Evolutionary conservation across 1,284 basidiomycete genomes (phyloP).

Genomic region (Neonothopanus nambi): DNA sequence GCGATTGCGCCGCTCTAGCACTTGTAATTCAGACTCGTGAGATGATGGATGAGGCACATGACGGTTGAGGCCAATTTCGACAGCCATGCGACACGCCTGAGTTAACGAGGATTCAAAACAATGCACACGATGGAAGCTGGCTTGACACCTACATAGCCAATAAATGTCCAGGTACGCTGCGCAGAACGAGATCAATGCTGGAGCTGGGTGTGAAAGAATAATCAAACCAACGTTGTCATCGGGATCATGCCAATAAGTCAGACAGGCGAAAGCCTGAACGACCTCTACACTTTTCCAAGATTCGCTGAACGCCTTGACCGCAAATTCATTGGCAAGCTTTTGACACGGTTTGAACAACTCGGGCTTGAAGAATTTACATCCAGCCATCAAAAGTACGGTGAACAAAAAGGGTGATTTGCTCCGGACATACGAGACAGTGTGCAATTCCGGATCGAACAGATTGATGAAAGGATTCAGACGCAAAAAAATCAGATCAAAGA

Average conservation of each 20-base stretch:
- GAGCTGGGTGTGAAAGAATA: slow-evolving; percentile 14
- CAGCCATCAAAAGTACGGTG: slow-evolving; percentile 79
- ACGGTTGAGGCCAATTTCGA: slow-evolving; percentile 76
- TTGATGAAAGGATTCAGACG: slow-evolving; percentile 85
- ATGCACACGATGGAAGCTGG: slow-evolving; percentile 15
- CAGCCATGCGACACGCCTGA: slow-evolving; percentile 85
- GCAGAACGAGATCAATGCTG: slow-evolving; percentile 22
- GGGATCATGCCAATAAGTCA: slow-evolving; percentile 86
- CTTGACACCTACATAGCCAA: slow-evolving; percentile 65
- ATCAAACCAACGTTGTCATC: slow-evolving; percentile 63
- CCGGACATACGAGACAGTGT: slow-evolving; percentile 74
- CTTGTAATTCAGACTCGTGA: slow-evolving; percentile 62
- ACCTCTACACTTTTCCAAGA: slow-evolving; percentile 78
- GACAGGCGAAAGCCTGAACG: slow-evolving; percentile 80
- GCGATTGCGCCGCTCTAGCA: slow-evolving; percentile 74
- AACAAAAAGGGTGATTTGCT: slow-evolving; percentile 76
- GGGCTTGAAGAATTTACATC: slow-evolving; percentile 81
- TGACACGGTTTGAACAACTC: slow-evolving; percentile 67
- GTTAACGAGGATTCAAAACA: slow-evolving; percentile 19
- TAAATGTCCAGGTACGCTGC: slow-evolving; percentile 82
- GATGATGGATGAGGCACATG: slow-evolving; percentile 53
- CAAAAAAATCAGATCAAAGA: slow-evolving; percentile 76
- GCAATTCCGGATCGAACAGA: slow-evolving; percentile 77
- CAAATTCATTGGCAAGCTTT: slow-evolving; percentile 68
- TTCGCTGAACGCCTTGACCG: slow-evolving; percentile 75